Evolutionary conservation across 2,329 filamentous ascomycete species (phyloP).

Genomic region (Neurospora sp.): DNA sequence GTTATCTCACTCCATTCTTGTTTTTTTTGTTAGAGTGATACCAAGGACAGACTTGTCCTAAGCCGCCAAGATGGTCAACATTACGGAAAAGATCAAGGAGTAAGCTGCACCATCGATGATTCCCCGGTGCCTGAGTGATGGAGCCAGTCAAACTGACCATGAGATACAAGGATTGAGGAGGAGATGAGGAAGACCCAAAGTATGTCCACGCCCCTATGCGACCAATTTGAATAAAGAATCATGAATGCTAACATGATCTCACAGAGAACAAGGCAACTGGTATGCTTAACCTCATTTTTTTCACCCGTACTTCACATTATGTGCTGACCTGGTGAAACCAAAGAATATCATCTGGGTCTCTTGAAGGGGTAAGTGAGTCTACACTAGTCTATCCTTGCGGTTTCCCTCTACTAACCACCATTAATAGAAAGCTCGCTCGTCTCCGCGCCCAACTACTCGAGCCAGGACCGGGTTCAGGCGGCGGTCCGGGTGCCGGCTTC

Average conservation of each 20-base stretch:
- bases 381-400: neutral
- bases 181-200: slow-evolving; percentile 99
- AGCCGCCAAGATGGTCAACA: slow-evolving; percentile 77
- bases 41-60: slow-evolving; percentile 20
- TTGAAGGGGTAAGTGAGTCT: slow-evolving; percentile 69
- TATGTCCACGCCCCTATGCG: slow-evolving; percentile 37
- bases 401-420: neutral
- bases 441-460: slow-evolving; percentile 91
- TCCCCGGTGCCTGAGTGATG: neutral
- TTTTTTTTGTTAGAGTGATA: slow-evolving; percentile 7
- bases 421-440: slow-evolving; percentile 78
- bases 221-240: neutral
- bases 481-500: slow-evolving; percentile 74
- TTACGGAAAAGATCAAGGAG: slow-evolving; percentile 99
- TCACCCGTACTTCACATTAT: neutral
- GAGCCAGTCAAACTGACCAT: slow-evolving; percentile 14
- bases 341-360: slow-evolving; percentile 96
- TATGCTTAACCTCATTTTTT: slow-evolving; percentile 36
- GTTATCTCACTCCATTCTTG: neutral
- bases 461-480: slow-evolving; percentile 68
- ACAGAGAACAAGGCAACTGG: slow-evolving; percentile 98
- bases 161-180: slow-evolving; percentile 78
- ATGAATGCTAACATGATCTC: slow-evolving; percentile 14
- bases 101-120: slow-evolving; percentile 34
- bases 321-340: slow-evolving; percentile 2